Base-by-base conservation (phyloP, 2,329 filamentous ascomycete species). In the Calonectria fujianensis region DNA sequence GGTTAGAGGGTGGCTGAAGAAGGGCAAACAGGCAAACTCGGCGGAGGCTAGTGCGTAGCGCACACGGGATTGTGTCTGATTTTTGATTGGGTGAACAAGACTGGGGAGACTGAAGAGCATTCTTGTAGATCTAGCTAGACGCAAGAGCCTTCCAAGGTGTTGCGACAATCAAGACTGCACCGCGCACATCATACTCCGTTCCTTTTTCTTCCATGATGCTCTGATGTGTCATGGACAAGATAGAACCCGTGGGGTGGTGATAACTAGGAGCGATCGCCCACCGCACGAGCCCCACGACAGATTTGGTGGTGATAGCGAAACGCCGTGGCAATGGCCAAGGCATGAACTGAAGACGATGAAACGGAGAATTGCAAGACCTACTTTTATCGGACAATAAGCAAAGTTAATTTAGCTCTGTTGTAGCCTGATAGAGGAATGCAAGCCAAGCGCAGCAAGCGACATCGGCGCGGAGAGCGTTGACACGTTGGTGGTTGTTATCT, bases 371-470 rank as follows among this genome's bases (percentile, higher is more conserved):
- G 24, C 7, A 48, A 10, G 45, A 5, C 10, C 45, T 48, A 4
- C 9, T 48, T 48, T 48, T 24, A 48, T 48, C 45, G 20, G n/a
- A 48, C 2, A 24, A 48, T 24, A 31, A 54, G 41, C 18, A 63
- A 63, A 41, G 35, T 41, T 41, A 63, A 29, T 63, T 61, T 63
- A 63, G 57, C 32, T 39, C n/a, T 63, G 57, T 29, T 63, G 41
- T 63, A 63, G 57, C 57, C n/a, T 29, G 57, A 61, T 39, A 61
- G 57, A 61, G 35, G n/a, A 61, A 14, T 63, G 57, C 35, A 24
- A 27, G 35, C 35, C n/a, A 61, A 37, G 14, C 9, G 54, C 7
- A 6, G 7, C 20, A 27, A 39, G 57, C 57, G 57, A 63, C 57
- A 63, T 63, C 57, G 57, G 57, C 57, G n/a, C 9, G 14, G 4